phyloP scores from a whole-genome alignment of 2,329 filamentous ascomycete species.

The Metarhizium album region DNA sequence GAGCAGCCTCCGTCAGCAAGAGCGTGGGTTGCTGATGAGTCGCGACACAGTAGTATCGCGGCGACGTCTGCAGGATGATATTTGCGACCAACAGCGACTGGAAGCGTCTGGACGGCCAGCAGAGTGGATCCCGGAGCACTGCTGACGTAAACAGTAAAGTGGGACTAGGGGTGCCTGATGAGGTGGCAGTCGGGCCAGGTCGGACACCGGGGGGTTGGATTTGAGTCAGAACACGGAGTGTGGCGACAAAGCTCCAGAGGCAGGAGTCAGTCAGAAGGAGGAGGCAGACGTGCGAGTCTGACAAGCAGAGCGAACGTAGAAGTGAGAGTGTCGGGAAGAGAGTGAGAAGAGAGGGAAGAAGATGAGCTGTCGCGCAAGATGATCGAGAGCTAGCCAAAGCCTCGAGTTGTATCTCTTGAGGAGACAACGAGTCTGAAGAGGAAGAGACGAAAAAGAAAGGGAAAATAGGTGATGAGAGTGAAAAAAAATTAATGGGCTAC shows the following conservation, averaged over 20 bases:
- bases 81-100: conserved; percentile 7
- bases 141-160: conserved; percentile 23
- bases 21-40: conserved; percentile 9
- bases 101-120: not conserved
- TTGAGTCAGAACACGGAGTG: conserved; percentile 5
- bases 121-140: conserved; percentile 1
- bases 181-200: conserved; percentile 13
- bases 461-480: conserved; percentile 13
- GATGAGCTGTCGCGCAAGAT: conserved; percentile 6
- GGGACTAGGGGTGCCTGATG: conserved; percentile 6
- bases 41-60: conserved; percentile 12
- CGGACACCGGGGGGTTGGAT: conserved; percentile 7
- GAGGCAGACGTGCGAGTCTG: not conserved
- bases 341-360: conserved; percentile 6
- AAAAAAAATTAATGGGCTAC: conserved; percentile 10
- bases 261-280: conserved; percentile 1
- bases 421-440: conserved; percentile 16
- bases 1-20: conserved; percentile 27
- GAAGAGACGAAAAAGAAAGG: conserved; percentile 15
- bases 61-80: conserved; percentile 1
- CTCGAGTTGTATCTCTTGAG: conserved; percentile 22
- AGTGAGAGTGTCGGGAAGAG: conserved; percentile 4
- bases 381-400: conserved; percentile 40
- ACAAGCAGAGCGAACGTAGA: conserved; percentile 2
- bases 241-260: conserved; percentile 1